These are phyloP conservation scores for Polyporus tsugae DNA, from an alignment of 1,284 basidiomycete genomes.

Conservation along the genomic window DNA sequence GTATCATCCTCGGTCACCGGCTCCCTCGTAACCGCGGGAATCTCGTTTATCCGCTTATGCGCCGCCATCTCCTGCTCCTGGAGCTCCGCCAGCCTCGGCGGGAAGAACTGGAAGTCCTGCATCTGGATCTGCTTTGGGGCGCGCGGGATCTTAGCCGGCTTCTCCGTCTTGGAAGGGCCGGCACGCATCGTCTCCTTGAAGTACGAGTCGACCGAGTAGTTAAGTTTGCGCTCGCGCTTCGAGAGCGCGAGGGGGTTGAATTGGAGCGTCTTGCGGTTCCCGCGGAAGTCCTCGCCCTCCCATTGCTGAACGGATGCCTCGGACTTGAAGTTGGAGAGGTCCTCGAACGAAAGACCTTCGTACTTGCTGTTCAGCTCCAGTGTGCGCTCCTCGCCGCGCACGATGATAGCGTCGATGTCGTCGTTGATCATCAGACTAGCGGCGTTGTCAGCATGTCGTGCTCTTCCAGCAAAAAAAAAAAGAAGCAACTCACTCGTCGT, in stretches of 20 bases:
- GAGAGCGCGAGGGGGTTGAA: slow-evolving; percentile 90
- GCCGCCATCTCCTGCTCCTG: slow-evolving; percentile 91
- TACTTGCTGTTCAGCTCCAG: slow-evolving; percentile 92
- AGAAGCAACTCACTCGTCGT: slow-evolving; percentile 59
- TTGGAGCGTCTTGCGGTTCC: slow-evolving; percentile 74
- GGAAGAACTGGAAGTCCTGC: slow-evolving; percentile 99
- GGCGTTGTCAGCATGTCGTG: slow-evolving; percentile 1
- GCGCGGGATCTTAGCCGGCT: slow-evolving; percentile 84
- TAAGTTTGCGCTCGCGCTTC: slow-evolving; percentile 95
- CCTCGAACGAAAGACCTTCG: slow-evolving; percentile 92
- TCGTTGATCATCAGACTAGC: slow-evolving; percentile 83
- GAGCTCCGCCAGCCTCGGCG: slow-evolving; percentile 80
- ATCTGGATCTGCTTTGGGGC: slow-evolving; percentile 91
- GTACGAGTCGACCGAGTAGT: slow-evolving; percentile 94
- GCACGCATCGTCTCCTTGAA: slow-evolving; percentile 93
- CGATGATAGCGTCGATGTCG: slow-evolving; percentile 95
- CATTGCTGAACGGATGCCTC: slow-evolving; percentile 91
- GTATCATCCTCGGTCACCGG: slow-evolving; percentile 77
- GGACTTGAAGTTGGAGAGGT: slow-evolving; percentile 96
- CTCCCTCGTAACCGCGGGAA: slow-evolving; percentile 78
- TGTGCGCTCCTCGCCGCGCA: slow-evolving; percentile 92
- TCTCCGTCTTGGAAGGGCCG: slow-evolving; percentile 82
- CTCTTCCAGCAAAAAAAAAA: not conserved
- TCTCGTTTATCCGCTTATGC: slow-evolving; percentile 81
- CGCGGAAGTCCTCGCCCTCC: slow-evolving; percentile 96